Percentiles rank a stretch among this genome's conserved stretches.
Evolutionary conservation across 1,284 basidiomycete species (phyloP).

Genomic region (Blastosporella zonata): DNA sequence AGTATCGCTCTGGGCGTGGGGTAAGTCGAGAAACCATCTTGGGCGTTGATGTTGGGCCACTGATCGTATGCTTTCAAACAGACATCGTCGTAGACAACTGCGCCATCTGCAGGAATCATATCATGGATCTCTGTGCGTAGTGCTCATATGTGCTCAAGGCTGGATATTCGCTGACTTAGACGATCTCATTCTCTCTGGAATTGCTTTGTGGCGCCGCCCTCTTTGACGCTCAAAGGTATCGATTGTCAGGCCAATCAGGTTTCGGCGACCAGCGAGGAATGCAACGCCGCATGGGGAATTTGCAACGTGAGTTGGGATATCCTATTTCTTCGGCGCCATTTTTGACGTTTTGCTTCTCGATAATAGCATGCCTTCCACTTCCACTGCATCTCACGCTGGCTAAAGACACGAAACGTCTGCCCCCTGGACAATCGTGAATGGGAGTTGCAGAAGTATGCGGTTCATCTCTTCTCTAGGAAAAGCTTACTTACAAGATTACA

Average conservation of each 20-base stretch:
- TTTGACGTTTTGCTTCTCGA: neutral
- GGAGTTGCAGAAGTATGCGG: constrained; percentile 87
- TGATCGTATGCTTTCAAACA: constrained; percentile 28
- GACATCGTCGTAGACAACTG: constrained; percentile 97
- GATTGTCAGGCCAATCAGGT: constrained; percentile 99
- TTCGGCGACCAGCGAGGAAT: constrained; percentile 94
- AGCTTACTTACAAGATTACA: neutral
- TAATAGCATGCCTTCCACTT: constrained; percentile 99
- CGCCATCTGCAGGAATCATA: constrained; percentile 95
- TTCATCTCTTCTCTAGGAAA: neutral
- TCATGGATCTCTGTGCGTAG: constrained; percentile 93
- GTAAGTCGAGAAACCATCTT: constrained; percentile 41
- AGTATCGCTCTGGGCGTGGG: constrained; percentile 95
- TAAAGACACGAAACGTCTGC: constrained; percentile 99
- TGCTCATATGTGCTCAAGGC: constrained; percentile 15
- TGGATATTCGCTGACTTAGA: constrained; percentile 10
- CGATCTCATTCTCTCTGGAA: neutral
- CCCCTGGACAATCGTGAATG: constrained; percentile 96
- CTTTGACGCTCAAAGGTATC: constrained; percentile 65
- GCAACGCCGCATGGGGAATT: constrained; percentile 98
- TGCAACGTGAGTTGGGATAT: constrained; percentile 77
- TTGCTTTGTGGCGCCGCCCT: neutral
- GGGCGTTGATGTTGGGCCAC: neutral
- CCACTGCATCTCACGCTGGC: constrained; percentile 99
- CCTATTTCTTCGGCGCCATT: neutral